Conservation (phyloP, 169 alveolate genomes). For the Plasmodium ovale region DNA sequence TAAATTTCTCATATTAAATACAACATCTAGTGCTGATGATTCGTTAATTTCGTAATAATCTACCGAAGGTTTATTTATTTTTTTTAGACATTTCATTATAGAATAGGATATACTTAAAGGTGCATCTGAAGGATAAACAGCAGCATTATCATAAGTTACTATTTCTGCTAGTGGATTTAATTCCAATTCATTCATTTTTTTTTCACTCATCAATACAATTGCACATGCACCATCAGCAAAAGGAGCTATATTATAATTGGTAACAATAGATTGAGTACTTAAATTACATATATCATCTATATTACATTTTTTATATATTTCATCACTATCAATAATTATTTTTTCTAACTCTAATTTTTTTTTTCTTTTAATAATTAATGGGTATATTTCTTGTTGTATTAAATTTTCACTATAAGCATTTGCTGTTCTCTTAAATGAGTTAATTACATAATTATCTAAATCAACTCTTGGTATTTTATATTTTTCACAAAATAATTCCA, state of each 20-base stretch:
- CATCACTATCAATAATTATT: constrained; percentile 38
- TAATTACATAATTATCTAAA: constrained; percentile 77
- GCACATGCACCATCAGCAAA: constrained; percentile 75
- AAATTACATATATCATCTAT: constrained; percentile 74
- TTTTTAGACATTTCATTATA: constrained; percentile 36
- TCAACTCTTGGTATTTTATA: constrained; percentile 78
- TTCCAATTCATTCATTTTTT: constrained; percentile 47
- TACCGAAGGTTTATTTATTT: constrained; percentile 57
- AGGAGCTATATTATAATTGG: constrained; percentile 65
- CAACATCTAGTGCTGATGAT: constrained; percentile 78
- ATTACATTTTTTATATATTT: constrained; percentile 27
- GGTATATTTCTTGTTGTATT: constrained; percentile 80
- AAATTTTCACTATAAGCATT: constrained; percentile 82
- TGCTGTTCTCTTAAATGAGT: constrained; percentile 78
- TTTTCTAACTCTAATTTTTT: not conserved
- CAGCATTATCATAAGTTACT: constrained; percentile 74
- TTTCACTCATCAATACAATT: constrained; percentile 68
- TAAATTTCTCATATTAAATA: constrained; percentile 66
- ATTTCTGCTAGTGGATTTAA: constrained; percentile 77
- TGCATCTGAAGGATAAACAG: constrained; percentile 60
- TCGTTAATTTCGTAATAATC: constrained; percentile 83
- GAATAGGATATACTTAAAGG: constrained; percentile 75
- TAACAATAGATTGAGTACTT: constrained; percentile 38
- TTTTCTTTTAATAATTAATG: constrained; percentile 75
- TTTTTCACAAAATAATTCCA: constrained; percentile 73